A percentile compares a stretch with the other conserved stretches of the same genome.
These are phyloP conservation scores for Mallotus nudiflorus DNA, from an alignment of 345 rosid species.

Conservation along the genomic window DNA sequence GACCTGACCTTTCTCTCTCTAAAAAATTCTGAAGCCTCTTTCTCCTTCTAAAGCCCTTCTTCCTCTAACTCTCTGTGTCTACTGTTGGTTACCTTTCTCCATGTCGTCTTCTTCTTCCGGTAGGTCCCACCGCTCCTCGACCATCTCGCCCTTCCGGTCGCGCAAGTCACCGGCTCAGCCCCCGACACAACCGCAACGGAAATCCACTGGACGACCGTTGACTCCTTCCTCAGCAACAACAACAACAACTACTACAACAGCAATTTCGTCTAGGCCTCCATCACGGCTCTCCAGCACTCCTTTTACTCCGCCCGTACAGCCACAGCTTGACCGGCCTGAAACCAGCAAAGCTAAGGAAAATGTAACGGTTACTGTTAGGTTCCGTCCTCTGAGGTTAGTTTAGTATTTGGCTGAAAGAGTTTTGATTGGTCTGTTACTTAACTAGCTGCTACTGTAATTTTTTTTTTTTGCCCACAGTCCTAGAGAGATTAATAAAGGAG, in stretches of 20 bases:
- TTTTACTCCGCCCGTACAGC: slow-evolving; percentile 37
- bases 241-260: slow-evolving; percentile 27
- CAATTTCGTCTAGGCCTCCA: slow-evolving; percentile 42
- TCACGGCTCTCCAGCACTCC: slow-evolving; percentile 50
- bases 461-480: slow-evolving; percentile 38
- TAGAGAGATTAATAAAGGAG: slow-evolving; percentile 75
- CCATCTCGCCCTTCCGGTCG: slow-evolving; percentile 85
- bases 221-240: slow-evolving; percentile 47
- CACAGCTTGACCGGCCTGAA: slow-evolving; percentile 34
- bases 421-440: slow-evolving; percentile 14
- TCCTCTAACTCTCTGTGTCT: background rate
- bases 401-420: slow-evolving; percentile 5
- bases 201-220: slow-evolving; percentile 35
- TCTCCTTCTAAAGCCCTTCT: slow-evolving; percentile 2
- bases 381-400: slow-evolving; percentile 80
- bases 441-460: background rate
- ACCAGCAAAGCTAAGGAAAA: slow-evolving; percentile 58
- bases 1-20: background rate
- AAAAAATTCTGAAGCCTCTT: slow-evolving; percentile 1
- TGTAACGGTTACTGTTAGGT: slow-evolving; percentile 77
- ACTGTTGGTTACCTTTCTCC: slow-evolving; percentile 15
- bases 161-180: slow-evolving; percentile 56
- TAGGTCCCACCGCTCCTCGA: slow-evolving; percentile 55
- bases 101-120: slow-evolving; percentile 62
- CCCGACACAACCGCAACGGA: slow-evolving; percentile 35